Conservation (phyloP, 257 asterid genomes). For the Ophiorrhiza pumila region DNA sequence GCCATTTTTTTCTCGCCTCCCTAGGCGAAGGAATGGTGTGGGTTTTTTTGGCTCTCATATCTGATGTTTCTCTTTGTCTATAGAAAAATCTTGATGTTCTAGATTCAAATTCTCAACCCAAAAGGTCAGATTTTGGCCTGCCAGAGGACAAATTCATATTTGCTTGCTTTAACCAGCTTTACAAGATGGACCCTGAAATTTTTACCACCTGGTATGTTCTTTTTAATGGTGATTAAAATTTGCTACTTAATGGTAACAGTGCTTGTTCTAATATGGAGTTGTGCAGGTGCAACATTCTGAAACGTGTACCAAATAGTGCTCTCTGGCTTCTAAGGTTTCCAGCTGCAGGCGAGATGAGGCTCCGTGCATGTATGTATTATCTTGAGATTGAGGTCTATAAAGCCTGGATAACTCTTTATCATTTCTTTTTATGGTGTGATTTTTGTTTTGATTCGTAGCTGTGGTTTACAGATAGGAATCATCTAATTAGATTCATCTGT, state of each 20-base stretch:
- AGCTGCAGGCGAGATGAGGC: conserved; percentile 97
- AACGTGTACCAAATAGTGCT: conserved; percentile 95
- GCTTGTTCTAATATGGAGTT: conserved; percentile 11
- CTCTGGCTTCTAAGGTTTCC: conserved; percentile 98
- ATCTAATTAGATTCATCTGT: conserved; percentile 13
- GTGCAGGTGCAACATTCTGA: conserved; percentile 95
- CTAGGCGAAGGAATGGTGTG: neutral
- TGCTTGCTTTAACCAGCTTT: conserved; percentile 98
- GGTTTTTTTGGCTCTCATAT: conserved; percentile 4
- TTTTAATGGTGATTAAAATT: neutral
- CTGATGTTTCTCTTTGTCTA: conserved; percentile 12
- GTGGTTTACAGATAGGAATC: neutral
- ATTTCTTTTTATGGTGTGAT: neutral
- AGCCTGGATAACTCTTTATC: neutral
- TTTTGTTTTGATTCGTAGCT: neutral
- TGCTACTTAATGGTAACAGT: conserved; percentile 4
- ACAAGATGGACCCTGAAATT: conserved; percentile 99
- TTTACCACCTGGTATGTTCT: conserved; percentile 65
- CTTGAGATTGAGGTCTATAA: neutral
- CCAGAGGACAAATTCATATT: conserved; percentile 92
- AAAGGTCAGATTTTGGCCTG: conserved; percentile 90
- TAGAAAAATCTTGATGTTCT: conserved; percentile 93
- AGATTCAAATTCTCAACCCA: conserved; percentile 71
- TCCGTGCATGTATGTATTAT: conserved; percentile 66
- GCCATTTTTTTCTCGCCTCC: neutral